Evolutionary conservation across 805 yeast species (phyloP).

Genomic region (Martiniozyma abietophila): DNA sequence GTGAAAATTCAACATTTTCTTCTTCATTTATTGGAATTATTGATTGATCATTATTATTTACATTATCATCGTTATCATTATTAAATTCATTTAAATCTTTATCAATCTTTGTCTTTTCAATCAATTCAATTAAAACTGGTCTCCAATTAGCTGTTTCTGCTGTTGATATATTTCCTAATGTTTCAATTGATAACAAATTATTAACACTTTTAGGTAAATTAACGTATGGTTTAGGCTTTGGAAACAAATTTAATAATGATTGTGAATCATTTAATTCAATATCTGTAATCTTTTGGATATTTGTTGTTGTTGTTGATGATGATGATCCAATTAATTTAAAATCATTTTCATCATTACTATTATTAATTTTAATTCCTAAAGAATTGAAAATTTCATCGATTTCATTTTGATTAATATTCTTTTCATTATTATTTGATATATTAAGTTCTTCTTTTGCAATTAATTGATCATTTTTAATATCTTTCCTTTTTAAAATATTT

Average conservation of each 20-base stretch:
- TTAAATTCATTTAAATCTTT: constrained; percentile 26
- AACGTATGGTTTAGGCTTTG: constrained; percentile 18
- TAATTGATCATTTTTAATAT: constrained; percentile 14
- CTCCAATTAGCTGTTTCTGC: constrained; percentile 37
- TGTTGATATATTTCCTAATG: constrained; percentile 31
- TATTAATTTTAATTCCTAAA: constrained; percentile 8
- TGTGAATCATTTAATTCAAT: not conserved
- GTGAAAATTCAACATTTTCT: constrained; percentile 13
- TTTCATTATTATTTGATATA: constrained; percentile 13
- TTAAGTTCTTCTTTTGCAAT: constrained; percentile 15
- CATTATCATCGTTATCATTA: not conserved
- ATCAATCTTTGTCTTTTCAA: constrained; percentile 16
- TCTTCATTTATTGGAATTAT: no score
- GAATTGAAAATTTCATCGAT: constrained; percentile 23
- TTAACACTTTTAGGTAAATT: constrained; percentile 30
- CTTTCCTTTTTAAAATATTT: constrained; percentile 15
- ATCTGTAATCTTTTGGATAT: not conserved
- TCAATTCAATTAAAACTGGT: constrained; percentile 31
- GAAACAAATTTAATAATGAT: constrained; percentile 15
- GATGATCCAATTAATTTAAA: not conserved
- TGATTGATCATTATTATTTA: not conserved
- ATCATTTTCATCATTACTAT: not conserved
- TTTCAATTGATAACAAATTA: constrained; percentile 29
- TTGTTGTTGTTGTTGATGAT: constrained; percentile 8
- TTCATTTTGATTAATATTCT: constrained; percentile 15